A percentile compares a stretch with the other conserved stretches of the same genome.
phyloP scores from a whole-genome alignment of 352 stramenopile species.

The Phytophthora nicotianae region DNA sequence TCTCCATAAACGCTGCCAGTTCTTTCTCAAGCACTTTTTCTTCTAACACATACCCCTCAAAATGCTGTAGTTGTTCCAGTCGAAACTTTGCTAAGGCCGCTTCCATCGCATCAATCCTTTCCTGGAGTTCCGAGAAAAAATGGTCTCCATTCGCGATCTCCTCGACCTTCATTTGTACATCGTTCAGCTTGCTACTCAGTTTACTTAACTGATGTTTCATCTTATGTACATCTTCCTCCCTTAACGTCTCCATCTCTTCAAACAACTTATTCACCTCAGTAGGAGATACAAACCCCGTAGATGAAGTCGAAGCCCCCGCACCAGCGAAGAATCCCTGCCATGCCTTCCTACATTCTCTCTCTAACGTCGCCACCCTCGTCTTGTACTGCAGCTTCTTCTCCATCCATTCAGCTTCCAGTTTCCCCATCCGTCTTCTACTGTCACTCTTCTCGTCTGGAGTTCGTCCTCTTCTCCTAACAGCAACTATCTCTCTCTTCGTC shows the following conservation, averaged over 20 bases:
- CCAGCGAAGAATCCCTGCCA: conserved; percentile 60
- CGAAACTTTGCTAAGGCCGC: conserved; percentile 44
- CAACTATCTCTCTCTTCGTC: conserved; percentile 40
- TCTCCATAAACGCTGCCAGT: conserved; percentile 44
- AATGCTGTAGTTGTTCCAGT: conserved; percentile 36
- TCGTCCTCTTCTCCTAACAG: conserved; percentile 37
- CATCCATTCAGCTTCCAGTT: conserved; percentile 57
- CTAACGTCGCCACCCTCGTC: conserved; percentile 40
- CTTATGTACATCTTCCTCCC: conserved; percentile 33
- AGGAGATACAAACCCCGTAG: conserved; percentile 15
- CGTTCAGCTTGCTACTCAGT: conserved; percentile 34
- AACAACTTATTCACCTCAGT: conserved; percentile 49
- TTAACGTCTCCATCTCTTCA: conserved; percentile 40
- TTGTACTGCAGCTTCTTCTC: conserved; percentile 69
- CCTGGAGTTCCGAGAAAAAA: conserved; percentile 56
- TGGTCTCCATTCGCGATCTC: conserved; percentile 52
- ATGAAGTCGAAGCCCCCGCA: conserved; percentile 19
- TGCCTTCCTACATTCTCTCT: conserved; percentile 58
- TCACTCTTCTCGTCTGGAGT: conserved; percentile 3
- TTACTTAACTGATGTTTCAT: conserved; percentile 45
- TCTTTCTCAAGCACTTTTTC: conserved; percentile 69
- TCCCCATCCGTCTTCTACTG: conserved; percentile 33
- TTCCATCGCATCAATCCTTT: conserved; percentile 61
- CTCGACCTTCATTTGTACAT: conserved; percentile 49
- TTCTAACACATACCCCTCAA: conserved; percentile 54